Evolutionary conservation across 139 green algal genomes (phyloP), one percentile per base, ranked within the genome.

Genomic region (Chlorella sp.): DNA sequence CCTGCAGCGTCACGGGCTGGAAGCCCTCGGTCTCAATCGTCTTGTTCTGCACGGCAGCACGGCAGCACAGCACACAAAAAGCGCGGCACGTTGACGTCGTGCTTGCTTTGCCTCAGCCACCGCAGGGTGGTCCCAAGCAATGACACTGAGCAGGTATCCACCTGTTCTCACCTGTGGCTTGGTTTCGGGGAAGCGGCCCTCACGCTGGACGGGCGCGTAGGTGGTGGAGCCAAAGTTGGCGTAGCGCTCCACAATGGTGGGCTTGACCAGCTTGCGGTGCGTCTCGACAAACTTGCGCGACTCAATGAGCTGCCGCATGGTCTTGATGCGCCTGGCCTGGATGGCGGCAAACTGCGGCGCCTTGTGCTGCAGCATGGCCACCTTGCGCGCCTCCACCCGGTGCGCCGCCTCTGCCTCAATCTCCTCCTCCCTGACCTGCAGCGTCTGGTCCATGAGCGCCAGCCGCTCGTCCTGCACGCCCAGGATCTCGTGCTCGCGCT

Each of bases 401-500:
- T 49, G 27, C n/a, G 62, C 68, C 62, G 81, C 49, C 14, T 62
- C 61, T 35, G 78, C 74, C 20, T 91, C 88, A 31, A 86, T 79
- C 68, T 89, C 78, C 74, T 88, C 79, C 73, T 89, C 87, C n/a
- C 85, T 80, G 0, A 80, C 77, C 77, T 80, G 69, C 33, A 87
- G 76, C n/a, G 83, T 83, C 14, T 87, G 67, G 22, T 87, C 74
- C 34, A 91, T 72, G 31, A 90, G 61, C 26, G 29, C 79, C 67
- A 93, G 78, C 32, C 87, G 65, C 73, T 91, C 80, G 31, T 92
- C 85, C 81, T 95, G 90, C 59, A 89, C 67, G 0, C 68, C 69
- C 42, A 80, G 68, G 32, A 95, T 90, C 76, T 91, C 89, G 5
- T 77, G 42, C 73, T 93, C 89, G 2, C 90, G 81, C 72, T 93